phyloP scores from a whole-genome alignment of 192 early-diverging fungal species.

The Rhizoclosmatium globosum region DNA sequence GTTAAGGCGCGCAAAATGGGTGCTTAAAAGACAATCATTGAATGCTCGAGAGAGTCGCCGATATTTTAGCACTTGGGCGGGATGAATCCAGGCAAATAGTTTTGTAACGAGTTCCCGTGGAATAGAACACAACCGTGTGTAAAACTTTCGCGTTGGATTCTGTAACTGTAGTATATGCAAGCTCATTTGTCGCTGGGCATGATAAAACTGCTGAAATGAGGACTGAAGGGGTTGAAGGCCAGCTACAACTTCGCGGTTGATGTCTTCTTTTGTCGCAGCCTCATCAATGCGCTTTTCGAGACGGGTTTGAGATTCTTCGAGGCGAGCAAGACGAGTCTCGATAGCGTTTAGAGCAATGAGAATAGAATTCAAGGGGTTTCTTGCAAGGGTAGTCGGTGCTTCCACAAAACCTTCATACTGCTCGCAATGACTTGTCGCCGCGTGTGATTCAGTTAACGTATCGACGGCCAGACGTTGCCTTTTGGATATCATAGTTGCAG shows the following conservation, averaged over 20 bases:
- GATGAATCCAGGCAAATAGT: slow-evolving; percentile 22
- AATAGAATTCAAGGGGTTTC: no score
- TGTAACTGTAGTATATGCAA: not conserved
- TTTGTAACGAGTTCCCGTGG: not conserved
- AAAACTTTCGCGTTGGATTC: not conserved
- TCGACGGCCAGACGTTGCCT: no score
- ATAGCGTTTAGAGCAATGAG: not conserved
- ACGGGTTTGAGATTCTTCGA: not conserved
- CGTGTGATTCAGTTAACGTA: no score
- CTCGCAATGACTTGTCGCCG: no score
- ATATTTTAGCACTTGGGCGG: not conserved
- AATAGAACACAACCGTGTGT: not conserved
- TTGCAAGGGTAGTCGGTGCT: no score
- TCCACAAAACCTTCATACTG: no score
- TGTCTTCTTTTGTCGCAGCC: not conserved
- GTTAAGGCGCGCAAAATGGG: slow-evolving; percentile 3
- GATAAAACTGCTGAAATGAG: not conserved
- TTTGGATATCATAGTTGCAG: no score
- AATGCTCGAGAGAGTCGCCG: not conserved
- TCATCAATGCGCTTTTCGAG: not conserved
- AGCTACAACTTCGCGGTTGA: not conserved
- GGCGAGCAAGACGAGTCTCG: not conserved
- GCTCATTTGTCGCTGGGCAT: not conserved
- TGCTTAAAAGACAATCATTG: not conserved
- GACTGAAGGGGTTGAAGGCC: not conserved